Evolutionary conservation across 2,329 filamentous ascomycete genomes (phyloP), one percentile per base, ranked within the genome.

Genomic region (Hortaea werneckii): DNA sequence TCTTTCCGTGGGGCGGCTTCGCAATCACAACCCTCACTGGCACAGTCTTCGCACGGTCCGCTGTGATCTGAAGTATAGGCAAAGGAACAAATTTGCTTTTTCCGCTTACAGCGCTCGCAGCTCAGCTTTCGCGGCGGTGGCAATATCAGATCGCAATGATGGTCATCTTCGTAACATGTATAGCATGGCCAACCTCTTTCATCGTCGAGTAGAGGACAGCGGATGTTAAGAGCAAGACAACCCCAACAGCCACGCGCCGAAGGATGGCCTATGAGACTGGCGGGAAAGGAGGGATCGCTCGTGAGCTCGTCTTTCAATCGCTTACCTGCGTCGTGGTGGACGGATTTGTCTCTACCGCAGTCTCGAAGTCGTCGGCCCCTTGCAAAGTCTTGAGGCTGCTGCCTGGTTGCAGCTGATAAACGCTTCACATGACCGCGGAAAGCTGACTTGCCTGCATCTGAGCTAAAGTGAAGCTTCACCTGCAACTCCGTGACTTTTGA

Each of bases 171-270:
- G 5, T 39, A 45, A 45, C 68, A 70, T 10, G 50, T 50, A 7
- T 54, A 37, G 50, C 68, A 70, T 3, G 67, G 67, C 51, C 66
- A 70, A 1, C 47, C 42, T 3, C 50, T 47, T 10, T 60, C 60
- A 43, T 64, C 53, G 4, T 63, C 51, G 9, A 66, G 42, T 4
- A 70, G 54, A 1, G 62, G 60, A 46, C 68, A 70, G 5, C 53
- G 42, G 9, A 59, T 29, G 3, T 55, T 43, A 4, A 62, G 41
- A 1, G 56, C 46, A 10, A 54, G 51, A 42, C 66, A 68, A 8
- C 48, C 50, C 40, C 53, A 48, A 51, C 65, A 68, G 1, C 58
- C 61, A 29, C 59, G 52, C 11, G 53, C 50, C 2, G 46, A 52
- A 6, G 62, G 59, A 20, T 59, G 51, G 5, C 58, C 58, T 5